These are phyloP conservation scores for Skeletonema grethae DNA, from an alignment of 108 stramenopile genomes.

Conservation along the genomic window DNA sequence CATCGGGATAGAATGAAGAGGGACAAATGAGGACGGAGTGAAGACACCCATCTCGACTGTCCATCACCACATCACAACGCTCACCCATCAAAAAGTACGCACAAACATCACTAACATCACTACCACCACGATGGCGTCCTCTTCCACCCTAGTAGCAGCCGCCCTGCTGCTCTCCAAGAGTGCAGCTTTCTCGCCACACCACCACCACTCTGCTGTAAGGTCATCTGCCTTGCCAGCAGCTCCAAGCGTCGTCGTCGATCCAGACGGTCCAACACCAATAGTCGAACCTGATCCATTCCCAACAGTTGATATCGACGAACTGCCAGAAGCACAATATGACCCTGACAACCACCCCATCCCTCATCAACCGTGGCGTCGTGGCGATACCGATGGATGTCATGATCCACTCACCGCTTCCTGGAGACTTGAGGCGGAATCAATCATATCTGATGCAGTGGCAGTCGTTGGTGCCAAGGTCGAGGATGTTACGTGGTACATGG, in stretches of 20 bases:
- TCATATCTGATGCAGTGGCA: constrained; percentile 59
- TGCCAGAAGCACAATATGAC: constrained; percentile 56
- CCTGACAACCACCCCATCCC: constrained; percentile 57
- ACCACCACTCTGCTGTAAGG: neutral
- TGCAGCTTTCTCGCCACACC: neutral
- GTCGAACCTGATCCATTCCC: constrained; percentile 33
- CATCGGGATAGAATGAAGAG: too few relatives aligned
- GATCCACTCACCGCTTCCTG: constrained; percentile 77
- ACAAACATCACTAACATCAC: neutral
- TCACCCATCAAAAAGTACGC: neutral
- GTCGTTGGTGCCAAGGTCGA: constrained; percentile 59
- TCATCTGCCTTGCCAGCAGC: neutral
- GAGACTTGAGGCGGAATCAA: constrained; percentile 69
- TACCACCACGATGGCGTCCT: neutral
- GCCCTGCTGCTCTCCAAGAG: neutral
- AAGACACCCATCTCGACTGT: too few relatives aligned
- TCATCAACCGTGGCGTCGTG: constrained; percentile 86
- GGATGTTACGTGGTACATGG: constrained; percentile 88
- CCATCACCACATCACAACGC: neutral
- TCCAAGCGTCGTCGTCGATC: constrained; percentile 31
- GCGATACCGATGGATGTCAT: constrained; percentile 77
- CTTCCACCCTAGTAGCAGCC: neutral
- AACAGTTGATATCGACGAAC: constrained; percentile 26
- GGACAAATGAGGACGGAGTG: too few relatives aligned
- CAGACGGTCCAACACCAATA: constrained; percentile 33